Conservation (phyloP, 1,284 basidiomycete genomes). For the Puccinia coronata region DNA sequence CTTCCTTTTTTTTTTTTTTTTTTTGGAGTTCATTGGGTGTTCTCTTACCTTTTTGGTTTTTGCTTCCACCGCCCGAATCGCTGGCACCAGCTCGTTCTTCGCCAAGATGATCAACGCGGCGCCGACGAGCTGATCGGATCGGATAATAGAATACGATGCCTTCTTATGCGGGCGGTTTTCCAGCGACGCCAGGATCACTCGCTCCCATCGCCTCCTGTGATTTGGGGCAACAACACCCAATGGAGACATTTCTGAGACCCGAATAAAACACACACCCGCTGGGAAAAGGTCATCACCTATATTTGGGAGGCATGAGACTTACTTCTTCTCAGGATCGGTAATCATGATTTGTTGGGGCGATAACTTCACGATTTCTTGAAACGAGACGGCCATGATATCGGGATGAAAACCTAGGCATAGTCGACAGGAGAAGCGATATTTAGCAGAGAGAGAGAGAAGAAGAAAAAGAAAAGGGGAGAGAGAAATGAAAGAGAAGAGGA, state of each 20-base stretch:
- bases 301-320: slow-evolving; percentile 51
- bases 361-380: slow-evolving; percentile 96
- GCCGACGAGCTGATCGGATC: slow-evolving; percentile 90
- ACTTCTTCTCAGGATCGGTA: slow-evolving; percentile 92
- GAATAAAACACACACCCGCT: too few species aligned
- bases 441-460: too few species aligned
- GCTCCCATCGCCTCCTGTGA: slow-evolving; percentile 81
- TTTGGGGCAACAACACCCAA: too few species aligned
- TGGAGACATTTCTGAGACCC: too few species aligned
- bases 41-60: slow-evolving; percentile 80
- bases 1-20: too few species aligned
- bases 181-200: slow-evolving; percentile 75
- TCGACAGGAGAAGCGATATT: too few species aligned
- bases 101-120: slow-evolving; percentile 86
- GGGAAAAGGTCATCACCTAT: neutral
- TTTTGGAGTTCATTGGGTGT: too few species aligned
- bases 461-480: too few species aligned
- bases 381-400: slow-evolving; percentile 86
- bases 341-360: slow-evolving; percentile 93
- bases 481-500: slow-evolving; percentile 50
- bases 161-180: slow-evolving; percentile 69
- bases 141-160: slow-evolving; percentile 76
- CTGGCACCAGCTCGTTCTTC: slow-evolving; percentile 71
- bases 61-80: slow-evolving; percentile 87
- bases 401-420: slow-evolving; percentile 67